Conservation (phyloP, 805 yeast species). For the Candida ipomoeae region DNA sequence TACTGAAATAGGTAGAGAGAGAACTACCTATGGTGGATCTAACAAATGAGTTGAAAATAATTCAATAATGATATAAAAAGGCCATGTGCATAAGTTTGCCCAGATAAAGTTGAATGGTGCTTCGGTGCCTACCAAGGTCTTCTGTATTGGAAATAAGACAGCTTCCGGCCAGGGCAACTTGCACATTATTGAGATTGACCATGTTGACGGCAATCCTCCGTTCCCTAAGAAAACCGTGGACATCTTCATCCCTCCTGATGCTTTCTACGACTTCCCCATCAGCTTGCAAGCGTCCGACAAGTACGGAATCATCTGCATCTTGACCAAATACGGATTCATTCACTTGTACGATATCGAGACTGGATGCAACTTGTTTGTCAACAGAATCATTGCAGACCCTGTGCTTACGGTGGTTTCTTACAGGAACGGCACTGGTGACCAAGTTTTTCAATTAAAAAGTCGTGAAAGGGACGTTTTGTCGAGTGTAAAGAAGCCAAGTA, state of each 20-base stretch:
- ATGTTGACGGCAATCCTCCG: slow-evolving; percentile 76
- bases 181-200: slow-evolving; percentile 95
- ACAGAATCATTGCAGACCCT: slow-evolving; percentile 93
- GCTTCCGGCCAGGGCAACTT: slow-evolving; percentile 68
- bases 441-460: too few relatives aligned
- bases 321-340: slow-evolving; percentile 95
- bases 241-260: slow-evolving; percentile 95
- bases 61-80: slow-evolving; percentile 39
- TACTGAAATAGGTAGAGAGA: too few relatives aligned
- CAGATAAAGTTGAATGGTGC: slow-evolving; percentile 71
- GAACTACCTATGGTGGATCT: too few relatives aligned
- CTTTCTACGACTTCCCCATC: slow-evolving; percentile 93
- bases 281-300: slow-evolving; percentile 79
- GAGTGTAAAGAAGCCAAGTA: too few relatives aligned
- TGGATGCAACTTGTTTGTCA: slow-evolving; percentile 88
- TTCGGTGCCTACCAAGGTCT: slow-evolving; percentile 70
- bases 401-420: slow-evolving; percentile 84
- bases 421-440: slow-evolving; percentile 71
- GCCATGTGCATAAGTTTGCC: slow-evolving; percentile 93
- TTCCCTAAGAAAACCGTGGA: slow-evolving; percentile 88
- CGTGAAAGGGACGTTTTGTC: too few relatives aligned
- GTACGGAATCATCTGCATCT: slow-evolving; percentile 81
- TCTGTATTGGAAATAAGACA: slow-evolving; percentile 88
- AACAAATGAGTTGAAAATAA: too few relatives aligned
- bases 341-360: slow-evolving; percentile 92